These are phyloP conservation scores for Microthlaspi erraticum DNA, from an alignment of 345 rosid genomes.

Conservation along the genomic window DNA sequence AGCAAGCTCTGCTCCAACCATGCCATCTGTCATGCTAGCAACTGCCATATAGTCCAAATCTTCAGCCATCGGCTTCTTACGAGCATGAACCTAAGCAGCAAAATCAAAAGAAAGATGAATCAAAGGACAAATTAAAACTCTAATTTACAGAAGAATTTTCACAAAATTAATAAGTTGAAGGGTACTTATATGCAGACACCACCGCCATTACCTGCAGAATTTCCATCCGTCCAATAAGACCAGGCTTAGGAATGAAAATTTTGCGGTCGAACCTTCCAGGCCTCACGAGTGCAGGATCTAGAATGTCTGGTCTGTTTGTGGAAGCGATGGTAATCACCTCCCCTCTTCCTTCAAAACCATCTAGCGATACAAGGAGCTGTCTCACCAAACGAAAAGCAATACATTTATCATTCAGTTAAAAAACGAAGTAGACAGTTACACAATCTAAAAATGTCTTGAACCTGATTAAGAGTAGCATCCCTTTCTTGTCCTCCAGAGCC, in stretches of 20 bases:
- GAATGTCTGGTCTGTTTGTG: slow-evolving; percentile 93
- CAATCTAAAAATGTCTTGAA: slow-evolving; percentile 32
- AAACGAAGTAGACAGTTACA: background rate
- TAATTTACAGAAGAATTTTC: background rate
- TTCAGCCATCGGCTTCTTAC: slow-evolving; percentile 93
- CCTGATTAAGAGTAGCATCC: slow-evolving; percentile 98
- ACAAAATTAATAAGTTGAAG: background rate
- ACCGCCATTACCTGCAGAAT: slow-evolving; percentile 66
- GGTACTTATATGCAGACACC: background rate
- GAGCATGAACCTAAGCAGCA: slow-evolving; percentile 79
- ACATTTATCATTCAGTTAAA: background rate
- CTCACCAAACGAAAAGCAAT: slow-evolving; percentile 25
- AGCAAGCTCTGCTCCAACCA: slow-evolving; percentile 99
- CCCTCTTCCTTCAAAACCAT: slow-evolving; percentile 98
- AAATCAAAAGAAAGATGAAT: background rate
- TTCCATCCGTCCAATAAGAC: slow-evolving; percentile 86
- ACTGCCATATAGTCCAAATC: slow-evolving; percentile 95
- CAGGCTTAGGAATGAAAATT: slow-evolving; percentile 85
- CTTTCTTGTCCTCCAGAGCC: slow-evolving; percentile 99
- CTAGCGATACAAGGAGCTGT: slow-evolving; percentile 91
- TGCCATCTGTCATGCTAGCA: slow-evolving; percentile 90
- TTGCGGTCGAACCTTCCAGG: slow-evolving; percentile 93
- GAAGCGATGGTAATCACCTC: slow-evolving; percentile 96
- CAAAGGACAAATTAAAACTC: slow-evolving; percentile 13
- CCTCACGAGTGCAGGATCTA: slow-evolving; percentile 93